These are phyloP conservation scores for Podila epicladia DNA, from an alignment of 192 early-diverging fungal genomes.

Conservation along the genomic window DNA sequence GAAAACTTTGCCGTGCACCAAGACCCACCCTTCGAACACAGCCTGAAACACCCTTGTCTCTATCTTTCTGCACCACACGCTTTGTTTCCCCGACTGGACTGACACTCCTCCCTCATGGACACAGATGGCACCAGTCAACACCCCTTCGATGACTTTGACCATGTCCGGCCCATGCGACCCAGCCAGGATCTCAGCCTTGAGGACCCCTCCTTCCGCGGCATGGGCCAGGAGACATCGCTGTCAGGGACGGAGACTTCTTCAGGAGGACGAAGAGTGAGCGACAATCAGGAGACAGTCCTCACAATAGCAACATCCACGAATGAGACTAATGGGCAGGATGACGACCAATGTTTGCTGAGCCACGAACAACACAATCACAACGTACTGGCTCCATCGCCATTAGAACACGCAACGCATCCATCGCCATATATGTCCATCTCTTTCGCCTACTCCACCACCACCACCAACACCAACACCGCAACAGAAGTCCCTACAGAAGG, in stretches of 20 bases:
- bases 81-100: neutral
- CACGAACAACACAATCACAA: neutral
- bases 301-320: neutral
- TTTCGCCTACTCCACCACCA: neutral
- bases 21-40: no score
- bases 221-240: neutral
- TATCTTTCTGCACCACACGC: no score
- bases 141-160: conserved; percentile 41
- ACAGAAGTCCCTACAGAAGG: neutral
- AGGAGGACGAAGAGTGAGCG: neutral
- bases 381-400: neutral
- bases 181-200: conserved; percentile 3
- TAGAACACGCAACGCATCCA: neutral
- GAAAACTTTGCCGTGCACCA: no score
- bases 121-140: conserved; percentile 18
- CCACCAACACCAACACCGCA: conserved; percentile 7
- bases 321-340: neutral
- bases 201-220: neutral
- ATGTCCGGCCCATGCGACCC: conserved; percentile 16
- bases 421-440: neutral
- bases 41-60: no score
- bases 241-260: neutral
- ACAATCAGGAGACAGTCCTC: neutral
- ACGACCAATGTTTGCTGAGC: neutral
- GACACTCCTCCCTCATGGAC: conserved; percentile 17